Base-by-base conservation (phyloP, 805 yeast genomes). In the Suhomyces emberorum region DNA sequence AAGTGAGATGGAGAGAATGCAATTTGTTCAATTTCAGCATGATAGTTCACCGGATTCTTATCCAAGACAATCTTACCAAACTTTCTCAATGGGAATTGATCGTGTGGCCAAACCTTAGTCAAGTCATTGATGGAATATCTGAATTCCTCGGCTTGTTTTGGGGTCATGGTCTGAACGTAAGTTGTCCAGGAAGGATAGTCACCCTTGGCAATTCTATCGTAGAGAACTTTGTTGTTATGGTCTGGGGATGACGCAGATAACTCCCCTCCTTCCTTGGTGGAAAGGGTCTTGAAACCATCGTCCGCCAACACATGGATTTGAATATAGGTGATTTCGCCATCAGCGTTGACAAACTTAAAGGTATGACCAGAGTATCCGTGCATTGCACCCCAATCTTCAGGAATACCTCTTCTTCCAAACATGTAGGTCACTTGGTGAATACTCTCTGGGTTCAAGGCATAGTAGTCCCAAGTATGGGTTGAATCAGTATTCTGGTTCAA, bases 1-100 rank as follows among this genome's bases (percentile, higher is more conserved):
- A 87, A 76, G 61, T 83, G 86, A 11, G 88, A 79, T 42, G 95
- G 95, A 3, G 89, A 79, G 60, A 85, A 85, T 1, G 95, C 95
- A 43, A 81, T 84, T 58, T 85, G 93, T 61, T 85, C 95, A 39
- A 83, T 75, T 59, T 85, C 95, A 33, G 95, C 95, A 59, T 86
- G 87, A 65, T 80, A 88, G 63, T 87, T 87, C 62, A 76, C 69
- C 42, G 95, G 93, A 65, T 87, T 87, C 64, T 84, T 86, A 62
- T 87, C 83, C 59, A 87, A 64, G 1, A 77, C 79, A 47, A 87
- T 68, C 59, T 79, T 81, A 59, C 95, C 96, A 57, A 88, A 81
- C 61, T 80, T 79, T 62, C 95, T 78, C 67, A 88, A 64, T 55
- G 96, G 96, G 73, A 79, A 88, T 39, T 87, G 81, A 50, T 66